phyloP scores from a whole-genome alignment of 2,329 filamentous ascomycete species.

The Colletotrichum sp. region DNA sequence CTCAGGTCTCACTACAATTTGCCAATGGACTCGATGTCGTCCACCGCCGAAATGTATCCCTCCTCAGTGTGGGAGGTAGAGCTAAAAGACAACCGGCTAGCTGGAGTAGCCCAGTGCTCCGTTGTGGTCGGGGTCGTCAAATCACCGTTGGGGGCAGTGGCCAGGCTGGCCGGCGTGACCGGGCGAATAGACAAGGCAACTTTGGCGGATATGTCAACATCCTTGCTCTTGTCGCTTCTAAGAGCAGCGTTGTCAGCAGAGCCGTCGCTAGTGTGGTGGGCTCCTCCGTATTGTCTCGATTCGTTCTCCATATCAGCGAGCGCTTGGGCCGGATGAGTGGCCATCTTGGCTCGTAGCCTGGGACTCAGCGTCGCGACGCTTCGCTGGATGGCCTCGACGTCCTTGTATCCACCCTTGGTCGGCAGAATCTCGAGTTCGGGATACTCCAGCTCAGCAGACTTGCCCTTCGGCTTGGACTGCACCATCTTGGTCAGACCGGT shows the following conservation, averaged over 20 bases:
- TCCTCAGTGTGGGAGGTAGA: neutral
- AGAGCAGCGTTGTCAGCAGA: neutral
- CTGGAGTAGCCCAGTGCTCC: slow-evolving; percentile 15
- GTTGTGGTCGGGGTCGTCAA: slow-evolving; percentile 2
- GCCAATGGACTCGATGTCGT: neutral
- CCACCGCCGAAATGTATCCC: neutral
- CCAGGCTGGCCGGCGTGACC: slow-evolving; percentile 9
- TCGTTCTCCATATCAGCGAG: slow-evolving; percentile 4
- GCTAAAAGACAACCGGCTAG: slow-evolving; percentile 8
- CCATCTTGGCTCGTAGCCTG: slow-evolving; percentile 1
- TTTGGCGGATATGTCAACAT: neutral
- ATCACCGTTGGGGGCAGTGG: neutral
- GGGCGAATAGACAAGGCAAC: neutral
- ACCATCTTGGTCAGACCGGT: slow-evolving; percentile 30
- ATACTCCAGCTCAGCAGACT: slow-evolving; percentile 30
- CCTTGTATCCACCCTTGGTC: slow-evolving; percentile 31
- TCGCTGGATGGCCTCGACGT: slow-evolving; percentile 33
- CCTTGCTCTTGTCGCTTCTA: neutral
- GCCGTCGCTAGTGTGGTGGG: neutral
- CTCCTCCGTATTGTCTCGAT: neutral
- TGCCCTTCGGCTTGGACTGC: slow-evolving; percentile 1
- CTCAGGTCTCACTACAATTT: neutral
- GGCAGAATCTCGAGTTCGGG: slow-evolving; percentile 39
- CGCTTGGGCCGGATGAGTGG: neutral
- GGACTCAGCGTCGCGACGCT: slow-evolving; percentile 34